Conservation (phyloP, 352 stramenopile species). For the Phytophthora palmivora region DNA sequence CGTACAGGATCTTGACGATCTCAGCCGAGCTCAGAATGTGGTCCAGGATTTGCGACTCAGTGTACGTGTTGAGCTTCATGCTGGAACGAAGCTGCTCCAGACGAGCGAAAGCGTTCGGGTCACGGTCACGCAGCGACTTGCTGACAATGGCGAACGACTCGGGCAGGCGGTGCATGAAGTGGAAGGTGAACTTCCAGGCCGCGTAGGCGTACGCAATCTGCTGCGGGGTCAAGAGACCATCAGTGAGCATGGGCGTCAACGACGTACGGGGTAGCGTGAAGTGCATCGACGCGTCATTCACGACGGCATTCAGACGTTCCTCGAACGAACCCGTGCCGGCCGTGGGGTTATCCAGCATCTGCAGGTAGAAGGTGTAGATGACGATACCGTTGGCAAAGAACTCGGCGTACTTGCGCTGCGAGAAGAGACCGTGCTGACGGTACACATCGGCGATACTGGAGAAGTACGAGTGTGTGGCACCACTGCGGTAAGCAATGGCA, state of each 20-base stretch:
- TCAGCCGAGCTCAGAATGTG: conserved; percentile 77
- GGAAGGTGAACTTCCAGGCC: conserved; percentile 89
- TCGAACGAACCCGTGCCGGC: conserved; percentile 68
- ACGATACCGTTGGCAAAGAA: conserved; percentile 89
- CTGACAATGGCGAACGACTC: conserved; percentile 83
- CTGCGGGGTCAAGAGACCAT: conserved; percentile 75
- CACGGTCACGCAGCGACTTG: conserved; percentile 79
- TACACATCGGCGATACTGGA: conserved; percentile 88
- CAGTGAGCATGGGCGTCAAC: conserved; percentile 82
- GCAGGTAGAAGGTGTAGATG: conserved; percentile 87
- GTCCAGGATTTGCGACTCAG: conserved; percentile 87
- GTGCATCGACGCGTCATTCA: conserved; percentile 83
- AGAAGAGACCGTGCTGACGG: conserved; percentile 84
- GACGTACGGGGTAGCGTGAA: conserved; percentile 87
- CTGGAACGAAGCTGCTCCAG: conserved; percentile 79
- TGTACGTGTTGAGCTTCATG: conserved; percentile 91
- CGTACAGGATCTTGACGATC: conserved; percentile 82
- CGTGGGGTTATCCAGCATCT: conserved; percentile 67
- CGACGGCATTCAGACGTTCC: conserved; percentile 65
- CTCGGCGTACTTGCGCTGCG: conserved; percentile 85
- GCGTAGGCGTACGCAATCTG: conserved; percentile 88
- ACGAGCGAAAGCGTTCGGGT: conserved; percentile 77
- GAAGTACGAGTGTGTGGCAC: conserved; percentile 88
- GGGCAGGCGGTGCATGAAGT: conserved; percentile 88
- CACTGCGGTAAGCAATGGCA: conserved; percentile 79